Conservation (phyloP, 192 early-diverging fungal genomes). For the Coemansia sp. region DNA sequence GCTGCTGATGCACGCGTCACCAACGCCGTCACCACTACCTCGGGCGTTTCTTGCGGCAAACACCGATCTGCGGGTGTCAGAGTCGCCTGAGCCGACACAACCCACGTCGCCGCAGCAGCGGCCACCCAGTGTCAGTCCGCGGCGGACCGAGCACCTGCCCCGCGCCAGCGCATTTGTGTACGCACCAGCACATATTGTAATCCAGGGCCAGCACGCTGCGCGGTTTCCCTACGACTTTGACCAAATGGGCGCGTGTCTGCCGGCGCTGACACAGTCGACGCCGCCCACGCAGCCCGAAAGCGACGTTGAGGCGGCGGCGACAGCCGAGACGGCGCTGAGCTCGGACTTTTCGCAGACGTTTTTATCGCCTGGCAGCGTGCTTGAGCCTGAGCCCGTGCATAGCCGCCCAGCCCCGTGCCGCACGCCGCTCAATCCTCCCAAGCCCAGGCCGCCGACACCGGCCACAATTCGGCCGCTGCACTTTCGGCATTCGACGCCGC, state of each 20-base stretch:
- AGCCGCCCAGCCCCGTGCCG: not conserved
- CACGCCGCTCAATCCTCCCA: not conserved
- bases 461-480: constrained; percentile 1
- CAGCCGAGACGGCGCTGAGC: constrained; percentile 16
- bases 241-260: constrained; percentile 9
- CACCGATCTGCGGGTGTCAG: constrained; percentile 9
- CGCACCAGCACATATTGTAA: constrained; percentile 22
- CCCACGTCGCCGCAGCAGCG: constrained; percentile 24
- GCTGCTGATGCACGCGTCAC: not conserved
- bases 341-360: constrained; percentile 42
- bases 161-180: constrained; percentile 27
- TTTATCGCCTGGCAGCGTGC: constrained; percentile 6
- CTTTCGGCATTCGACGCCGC: constrained; percentile 11
- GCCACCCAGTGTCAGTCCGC: constrained; percentile 16
- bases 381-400: not conserved
- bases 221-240: constrained; percentile 39
- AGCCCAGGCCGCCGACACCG: not conserved
- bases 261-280: constrained; percentile 13
- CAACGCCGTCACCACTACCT: constrained; percentile 2
- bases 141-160: constrained; percentile 13
- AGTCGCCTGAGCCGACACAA: constrained; percentile 31
- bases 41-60: not conserved
- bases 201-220: not conserved
- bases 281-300: constrained; percentile 26
- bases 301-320: not conserved